phyloP scores from a whole-genome alignment of 345 rosid genomes.

The Anacardium occidentale region DNA sequence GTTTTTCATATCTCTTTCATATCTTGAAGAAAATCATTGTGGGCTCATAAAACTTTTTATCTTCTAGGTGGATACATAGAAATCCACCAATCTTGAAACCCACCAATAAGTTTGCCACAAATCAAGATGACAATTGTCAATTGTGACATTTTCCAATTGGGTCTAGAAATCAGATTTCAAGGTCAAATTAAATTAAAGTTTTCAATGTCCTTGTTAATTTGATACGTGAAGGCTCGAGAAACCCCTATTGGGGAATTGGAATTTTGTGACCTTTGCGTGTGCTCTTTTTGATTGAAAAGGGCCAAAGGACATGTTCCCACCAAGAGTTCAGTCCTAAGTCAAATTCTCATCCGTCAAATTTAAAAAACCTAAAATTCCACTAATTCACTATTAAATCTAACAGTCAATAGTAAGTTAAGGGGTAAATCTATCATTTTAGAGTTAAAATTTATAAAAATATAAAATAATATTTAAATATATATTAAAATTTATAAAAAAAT shows the following conservation, averaged over 20 bases:
- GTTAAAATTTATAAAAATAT: too few species aligned
- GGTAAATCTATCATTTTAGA: too few species aligned
- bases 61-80: too few species aligned
- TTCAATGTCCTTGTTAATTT: neutral
- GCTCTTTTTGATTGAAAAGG: neutral
- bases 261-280: conserved; percentile 10
- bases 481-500: too few species aligned
- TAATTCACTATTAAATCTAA: too few species aligned
- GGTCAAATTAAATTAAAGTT: neutral
- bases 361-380: too few species aligned
- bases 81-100: neutral
- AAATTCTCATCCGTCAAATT: too few species aligned
- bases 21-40: conserved; percentile 9
- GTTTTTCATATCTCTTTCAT: too few species aligned
- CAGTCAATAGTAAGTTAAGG: too few species aligned
- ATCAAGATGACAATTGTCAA: neutral
- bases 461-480: too few species aligned
- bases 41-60: neutral
- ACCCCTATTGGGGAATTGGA: neutral
- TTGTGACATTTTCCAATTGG: neutral
- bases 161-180: neutral
- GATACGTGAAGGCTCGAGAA: conserved; percentile 12
- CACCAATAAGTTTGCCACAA: neutral
- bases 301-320: too few species aligned
- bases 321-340: too few species aligned